Evolutionary conservation across 352 stramenopile species (phyloP), one percentile per base, ranked within the genome.

Genomic region (Phytophthora brassicae): DNA sequence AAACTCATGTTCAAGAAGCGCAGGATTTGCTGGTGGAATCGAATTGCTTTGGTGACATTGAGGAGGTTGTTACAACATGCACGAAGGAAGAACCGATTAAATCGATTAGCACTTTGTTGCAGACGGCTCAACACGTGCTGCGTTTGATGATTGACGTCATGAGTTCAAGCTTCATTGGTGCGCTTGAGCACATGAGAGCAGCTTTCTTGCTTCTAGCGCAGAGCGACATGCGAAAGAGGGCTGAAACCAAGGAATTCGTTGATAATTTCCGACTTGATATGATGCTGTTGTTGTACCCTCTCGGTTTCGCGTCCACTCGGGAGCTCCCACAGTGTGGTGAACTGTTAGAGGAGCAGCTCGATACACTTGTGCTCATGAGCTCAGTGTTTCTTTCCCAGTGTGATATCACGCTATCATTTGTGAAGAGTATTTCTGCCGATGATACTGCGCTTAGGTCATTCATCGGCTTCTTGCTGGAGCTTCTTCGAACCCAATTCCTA

Each of bases 101-200:
- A 4, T 17, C 48, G 14, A 60, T 46, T 42, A 7, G 22, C 0
- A 36, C 19, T 16, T 63, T 47, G 28, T 24, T 59, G 33, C 55
- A 54, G 48, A 17, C 66, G 11, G 60, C 57, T 42, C 74, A 69
- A 26, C 51, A 49, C 6, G 46, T 89, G 24, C 48, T 91, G 28
- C 78, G 84, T 29, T 66, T 91, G 31, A 48, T 79, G 19, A 69
- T 85, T 1, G 79, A 90, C 24, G 38, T 77, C 16, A 68, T 83
- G 49, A 78, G 59, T 28, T 60, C 61, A 17, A 89, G 77, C 36
- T 69, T 89, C 17, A 64, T 90, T 36, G 84, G 77, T 38, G 79
- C 68, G 33, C 53, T 90, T 0, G 79, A 90, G 38, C 70, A 75
- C 14, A 20, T 83, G 28, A 65, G 52, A 7, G 71, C 70, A n/a